phyloP scores from a whole-genome alignment of 345 rosid genomes.

The Syzygium grande region DNA sequence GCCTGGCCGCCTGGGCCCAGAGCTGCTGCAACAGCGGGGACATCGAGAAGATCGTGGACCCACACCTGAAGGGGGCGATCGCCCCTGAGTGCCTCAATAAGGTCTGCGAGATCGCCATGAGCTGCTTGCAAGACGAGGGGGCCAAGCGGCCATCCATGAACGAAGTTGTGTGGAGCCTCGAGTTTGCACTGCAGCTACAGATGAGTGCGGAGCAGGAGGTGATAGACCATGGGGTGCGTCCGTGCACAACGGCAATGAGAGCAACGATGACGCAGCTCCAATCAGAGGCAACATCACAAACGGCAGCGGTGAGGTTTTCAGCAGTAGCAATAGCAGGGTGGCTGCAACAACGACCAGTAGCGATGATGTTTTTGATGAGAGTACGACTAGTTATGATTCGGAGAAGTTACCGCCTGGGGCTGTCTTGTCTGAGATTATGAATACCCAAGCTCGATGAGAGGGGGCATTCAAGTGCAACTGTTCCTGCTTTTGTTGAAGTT shows the following conservation, averaged over 20 bases:
- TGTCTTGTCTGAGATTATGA: conserved; percentile 21
- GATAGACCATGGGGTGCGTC: background rate
- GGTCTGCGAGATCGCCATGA: conserved; percentile 26
- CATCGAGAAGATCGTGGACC: background rate
- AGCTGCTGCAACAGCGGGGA: background rate
- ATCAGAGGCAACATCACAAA: background rate
- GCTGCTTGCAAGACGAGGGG: conserved; percentile 27
- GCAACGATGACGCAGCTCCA: background rate
- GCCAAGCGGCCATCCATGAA: conserved; percentile 29
- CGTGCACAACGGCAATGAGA: no score
- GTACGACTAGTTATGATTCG: background rate
- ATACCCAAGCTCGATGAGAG: conserved; percentile 9
- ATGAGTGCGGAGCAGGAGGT: background rate
- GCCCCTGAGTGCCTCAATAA: conserved; percentile 22
- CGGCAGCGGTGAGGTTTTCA: background rate
- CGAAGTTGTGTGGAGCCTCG: conserved; percentile 25
- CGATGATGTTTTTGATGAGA: background rate
- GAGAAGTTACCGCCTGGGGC: background rate
- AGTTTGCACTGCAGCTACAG: conserved; percentile 27
- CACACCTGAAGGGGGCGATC: conserved; percentile 5
- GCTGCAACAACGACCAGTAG: background rate
- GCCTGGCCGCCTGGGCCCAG: background rate
- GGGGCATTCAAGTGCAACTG: no score
- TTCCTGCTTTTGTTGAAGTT: no score
- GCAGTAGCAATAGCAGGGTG: background rate